Conservation (phyloP, 768 basidiomycete genomes). For the Auriscalpium vulgare region DNA sequence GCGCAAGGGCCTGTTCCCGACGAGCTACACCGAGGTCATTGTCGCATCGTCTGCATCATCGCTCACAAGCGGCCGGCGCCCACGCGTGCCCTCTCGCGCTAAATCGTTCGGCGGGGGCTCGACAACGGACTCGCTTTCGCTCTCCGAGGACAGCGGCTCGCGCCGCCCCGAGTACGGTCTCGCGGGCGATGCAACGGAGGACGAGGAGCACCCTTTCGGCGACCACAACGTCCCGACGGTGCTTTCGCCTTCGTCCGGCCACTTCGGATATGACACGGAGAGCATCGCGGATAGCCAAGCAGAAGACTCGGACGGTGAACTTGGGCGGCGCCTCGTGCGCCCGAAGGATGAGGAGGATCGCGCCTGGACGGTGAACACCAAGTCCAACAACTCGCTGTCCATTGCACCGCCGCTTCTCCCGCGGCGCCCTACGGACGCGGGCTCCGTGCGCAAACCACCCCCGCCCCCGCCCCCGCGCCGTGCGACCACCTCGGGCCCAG, state of each 20-base stretch:
- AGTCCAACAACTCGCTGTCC: too few relatives aligned
- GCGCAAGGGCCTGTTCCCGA: constrained; percentile 74
- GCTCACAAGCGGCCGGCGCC: constrained; percentile 20
- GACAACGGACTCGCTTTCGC: constrained; percentile 3
- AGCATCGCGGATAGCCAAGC: constrained; percentile 35
- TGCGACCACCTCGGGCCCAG: constrained; percentile 10
- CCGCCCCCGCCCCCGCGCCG: constrained; percentile 25
- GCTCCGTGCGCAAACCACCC: constrained; percentile 17
- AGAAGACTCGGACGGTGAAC: constrained; percentile 31
- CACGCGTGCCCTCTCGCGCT: not conserved
- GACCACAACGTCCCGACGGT: constrained; percentile 35
- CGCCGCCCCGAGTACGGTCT: not conserved
- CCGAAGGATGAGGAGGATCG: constrained; percentile 9
- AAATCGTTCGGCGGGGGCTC: constrained; percentile 4
- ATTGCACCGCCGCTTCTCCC: constrained; percentile 11
- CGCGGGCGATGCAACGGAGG: constrained; percentile 21
- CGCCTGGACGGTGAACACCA: not conserved
- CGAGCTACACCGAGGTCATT: constrained; percentile 55
- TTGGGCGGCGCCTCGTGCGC: constrained; percentile 30
- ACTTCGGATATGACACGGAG: constrained; percentile 28
- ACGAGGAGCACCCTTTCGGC: constrained; percentile 44
- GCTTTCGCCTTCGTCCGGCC: constrained; percentile 36
- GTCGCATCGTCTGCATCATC: constrained; percentile 23
- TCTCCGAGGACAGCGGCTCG: not conserved
- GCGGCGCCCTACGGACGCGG: constrained; percentile 17